Conservation (phyloP, 305 asterid species). For the Solanum hybrid region DNA sequence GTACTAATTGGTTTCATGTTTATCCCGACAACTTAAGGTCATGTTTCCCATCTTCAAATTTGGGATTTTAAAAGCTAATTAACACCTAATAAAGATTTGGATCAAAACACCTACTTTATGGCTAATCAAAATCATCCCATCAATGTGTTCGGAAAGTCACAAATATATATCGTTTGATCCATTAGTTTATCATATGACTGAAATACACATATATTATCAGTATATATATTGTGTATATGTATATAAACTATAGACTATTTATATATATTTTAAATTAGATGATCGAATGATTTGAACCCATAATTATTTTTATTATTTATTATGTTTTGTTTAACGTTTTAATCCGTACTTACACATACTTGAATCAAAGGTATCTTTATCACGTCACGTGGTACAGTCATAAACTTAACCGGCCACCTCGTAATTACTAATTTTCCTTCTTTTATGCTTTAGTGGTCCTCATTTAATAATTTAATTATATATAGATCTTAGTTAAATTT, state of each 20-base stretch:
- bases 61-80: background rate
- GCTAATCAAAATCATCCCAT: background rate
- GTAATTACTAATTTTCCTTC: background rate
- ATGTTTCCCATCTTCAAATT: constrained; percentile 5
- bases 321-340: background rate
- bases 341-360: too few species aligned
- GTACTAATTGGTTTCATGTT: background rate
- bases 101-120: background rate
- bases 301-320: too few species aligned
- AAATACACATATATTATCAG: too few species aligned
- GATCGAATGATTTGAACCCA: background rate
- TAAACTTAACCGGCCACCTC: background rate
- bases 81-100: background rate
- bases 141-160: background rate
- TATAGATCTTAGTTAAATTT: background rate
- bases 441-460: background rate
- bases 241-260: too few species aligned
- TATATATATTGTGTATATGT: too few species aligned
- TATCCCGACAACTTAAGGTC: constrained; percentile 7
- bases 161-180: background rate
- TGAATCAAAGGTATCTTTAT: background rate
- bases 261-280: background rate
- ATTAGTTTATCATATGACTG: background rate
- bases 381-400: background rate
- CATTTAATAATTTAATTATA: background rate